Conservation (phyloP, 1,284 basidiomycete genomes). For the Ustilago lituana region DNA sequence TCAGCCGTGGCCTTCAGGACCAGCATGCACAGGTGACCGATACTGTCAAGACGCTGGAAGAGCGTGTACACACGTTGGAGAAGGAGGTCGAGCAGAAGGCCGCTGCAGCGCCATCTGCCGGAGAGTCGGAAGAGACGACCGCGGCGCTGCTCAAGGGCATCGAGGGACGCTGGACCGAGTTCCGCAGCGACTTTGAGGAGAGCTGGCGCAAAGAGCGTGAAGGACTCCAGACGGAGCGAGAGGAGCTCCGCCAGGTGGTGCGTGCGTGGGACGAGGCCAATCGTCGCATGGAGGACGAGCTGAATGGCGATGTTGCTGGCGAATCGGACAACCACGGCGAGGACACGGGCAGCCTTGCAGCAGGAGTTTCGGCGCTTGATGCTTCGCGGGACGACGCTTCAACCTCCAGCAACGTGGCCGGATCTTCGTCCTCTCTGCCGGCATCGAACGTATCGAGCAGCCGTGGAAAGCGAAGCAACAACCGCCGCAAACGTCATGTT, state of each 20-base stretch:
- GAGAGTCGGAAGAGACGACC: conserved; percentile 24
- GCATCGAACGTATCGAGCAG: conserved; percentile 1
- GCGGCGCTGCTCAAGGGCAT: conserved; percentile 68
- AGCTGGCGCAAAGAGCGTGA: conserved; percentile 74
- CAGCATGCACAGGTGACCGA: conserved; percentile 82
- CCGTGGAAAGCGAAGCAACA: conserved; percentile 21
- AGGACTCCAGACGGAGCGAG: conserved; percentile 83
- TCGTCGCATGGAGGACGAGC: conserved; percentile 68
- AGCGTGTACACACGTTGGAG: conserved; percentile 70
- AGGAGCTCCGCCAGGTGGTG: conserved; percentile 77
- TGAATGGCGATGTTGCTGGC: conserved; percentile 20
- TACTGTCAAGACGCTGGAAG: conserved; percentile 80
- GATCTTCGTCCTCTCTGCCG: conserved; percentile 5
- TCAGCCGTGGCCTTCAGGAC: conserved; percentile 78
- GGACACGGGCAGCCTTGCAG: conserved; percentile 2
- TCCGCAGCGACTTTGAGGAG: conserved; percentile 68
- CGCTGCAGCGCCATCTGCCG: conserved; percentile 4
- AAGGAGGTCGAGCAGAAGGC: conserved; percentile 52
- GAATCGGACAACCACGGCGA: conserved; percentile 8
- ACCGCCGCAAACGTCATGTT: conserved; percentile 44
- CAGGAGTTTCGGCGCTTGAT: conserved; percentile 2
- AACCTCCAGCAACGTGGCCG: conserved; percentile 1
- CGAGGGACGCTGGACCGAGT: conserved; percentile 79
- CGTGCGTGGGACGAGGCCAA: conserved; percentile 81
- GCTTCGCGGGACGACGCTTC: conserved; percentile 10